A percentile compares a stretch with the other conserved stretches of the same genome.
Evolutionary conservation across 352 stramenopile species (phyloP).

Genomic region (Pythium rhizo-oryzae): DNA sequence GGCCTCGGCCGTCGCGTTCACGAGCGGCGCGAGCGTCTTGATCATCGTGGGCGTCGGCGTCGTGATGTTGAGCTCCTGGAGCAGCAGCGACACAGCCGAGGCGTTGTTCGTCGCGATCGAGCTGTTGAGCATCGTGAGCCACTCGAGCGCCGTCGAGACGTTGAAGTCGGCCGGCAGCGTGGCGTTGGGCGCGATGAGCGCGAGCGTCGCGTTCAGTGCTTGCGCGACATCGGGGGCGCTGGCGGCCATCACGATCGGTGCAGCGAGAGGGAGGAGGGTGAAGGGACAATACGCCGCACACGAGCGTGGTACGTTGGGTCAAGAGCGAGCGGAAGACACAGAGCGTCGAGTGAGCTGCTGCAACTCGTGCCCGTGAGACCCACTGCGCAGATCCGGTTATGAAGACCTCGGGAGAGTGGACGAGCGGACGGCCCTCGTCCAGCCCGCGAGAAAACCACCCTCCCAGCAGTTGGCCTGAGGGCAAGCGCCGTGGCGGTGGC

Average conservation of each 20-base stretch:
- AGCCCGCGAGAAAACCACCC: background rate
- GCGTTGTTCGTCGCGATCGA: constrained; percentile 22
- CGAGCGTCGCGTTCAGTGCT: constrained; percentile 15
- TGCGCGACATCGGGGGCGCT: background rate
- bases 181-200: constrained; percentile 13
- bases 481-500: background rate
- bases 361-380: background rate
- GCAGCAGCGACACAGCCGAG: constrained; percentile 2
- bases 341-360: background rate
- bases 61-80: constrained; percentile 16
- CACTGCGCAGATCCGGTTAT: constrained; percentile 17
- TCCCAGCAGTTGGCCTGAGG: background rate
- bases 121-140: constrained; percentile 20
- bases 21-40: background rate
- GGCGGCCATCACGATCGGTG: constrained; percentile 1
- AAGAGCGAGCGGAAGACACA: background rate
- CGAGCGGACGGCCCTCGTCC: background rate
- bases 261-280: no score
- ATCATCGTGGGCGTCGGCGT: constrained; percentile 5
- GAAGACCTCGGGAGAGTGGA: background rate
- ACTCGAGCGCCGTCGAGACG: constrained; percentile 19
- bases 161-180: constrained; percentile 19
- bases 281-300: background rate
- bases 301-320: background rate
- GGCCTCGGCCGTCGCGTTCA: background rate